Evolutionary conservation across 2,329 filamentous ascomycete species (phyloP), one percentile per base, ranked within the genome.

Genomic region (Ploettnerulaceae sp.): DNA sequence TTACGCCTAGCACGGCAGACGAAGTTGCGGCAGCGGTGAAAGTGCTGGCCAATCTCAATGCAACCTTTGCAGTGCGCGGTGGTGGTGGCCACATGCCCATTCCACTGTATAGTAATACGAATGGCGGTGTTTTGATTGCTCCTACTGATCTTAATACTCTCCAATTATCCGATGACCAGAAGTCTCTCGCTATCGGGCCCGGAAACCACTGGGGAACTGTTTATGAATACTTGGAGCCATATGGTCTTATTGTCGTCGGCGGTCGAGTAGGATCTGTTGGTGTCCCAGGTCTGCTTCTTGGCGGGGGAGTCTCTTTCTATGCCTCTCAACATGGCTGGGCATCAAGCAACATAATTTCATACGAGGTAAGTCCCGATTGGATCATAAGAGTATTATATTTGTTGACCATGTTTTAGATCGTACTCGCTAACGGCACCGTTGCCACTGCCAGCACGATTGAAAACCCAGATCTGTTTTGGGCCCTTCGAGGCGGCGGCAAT

Each of bases 401-500:
- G n/a, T n/a, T n/a, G n/a, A n/a, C n/a, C n/a, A n/a, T n/a, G n/a
- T n/a, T n/a, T n/a, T n/a, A n/a, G n/a, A n/a, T 29, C 26, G 26
- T 29, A 4, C 26, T 29, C 3, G 26, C 9, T 3, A 29, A 29
- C 26, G 26, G 26, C 4, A 29, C 26, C 1, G 20, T 37, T 18
- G 52, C 44, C 0, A 47, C 46, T 25, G 9, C 14, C 2, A 50
- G 39, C 0, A 34, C 34, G 1, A 4, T 11, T 4, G 11, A 9
- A n/a, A 37, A 58, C 25, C 47, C 40, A 18, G 54, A 62, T 28
- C 59, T 66, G 18, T 64, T 59, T 50, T 54, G 56, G 39, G 61
- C 58, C 4, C 39, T 65, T 17, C 62, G 63, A 18, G 63, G 63
- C 18, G 62, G 62, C 7, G 48, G 48, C 4, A 57, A 53, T 29